These are phyloP conservation scores for Colletotrichum sp. DNA, from an alignment of 2,329 filamentous ascomycete genomes.

Conservation along the genomic window DNA sequence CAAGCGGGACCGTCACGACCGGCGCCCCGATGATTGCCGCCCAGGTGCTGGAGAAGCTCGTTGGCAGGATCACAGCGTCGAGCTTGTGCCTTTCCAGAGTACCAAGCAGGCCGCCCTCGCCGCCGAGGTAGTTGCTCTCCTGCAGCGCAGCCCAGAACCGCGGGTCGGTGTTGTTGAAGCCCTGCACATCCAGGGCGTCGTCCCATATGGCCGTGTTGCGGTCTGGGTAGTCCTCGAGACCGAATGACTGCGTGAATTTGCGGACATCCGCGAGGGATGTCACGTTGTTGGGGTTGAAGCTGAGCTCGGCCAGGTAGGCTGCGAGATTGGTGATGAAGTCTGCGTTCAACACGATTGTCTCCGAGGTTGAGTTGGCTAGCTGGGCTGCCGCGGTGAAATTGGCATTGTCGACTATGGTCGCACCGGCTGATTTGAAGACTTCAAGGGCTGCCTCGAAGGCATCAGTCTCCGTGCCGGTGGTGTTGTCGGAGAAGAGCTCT, in stretches of 20 bases:
- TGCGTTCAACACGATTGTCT: constrained; percentile 52
- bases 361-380: constrained; percentile 28
- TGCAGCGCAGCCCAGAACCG: constrained; percentile 64
- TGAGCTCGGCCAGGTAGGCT: constrained; percentile 60
- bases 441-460: constrained; percentile 60
- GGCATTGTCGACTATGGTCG: constrained; percentile 63
- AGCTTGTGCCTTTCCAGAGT: constrained; percentile 59
- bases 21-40: constrained; percentile 40
- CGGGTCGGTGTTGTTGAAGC: constrained; percentile 61
- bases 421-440: constrained; percentile 58
- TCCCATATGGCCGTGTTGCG: constrained; percentile 67
- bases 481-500: constrained; percentile 27
- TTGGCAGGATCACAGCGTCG: constrained; percentile 66
- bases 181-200: constrained; percentile 45
- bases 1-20: constrained; percentile 66
- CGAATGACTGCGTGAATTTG: constrained; percentile 58
- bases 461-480: constrained; percentile 33
- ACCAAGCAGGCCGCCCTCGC: constrained; percentile 64
- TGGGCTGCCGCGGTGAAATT: constrained; percentile 32
- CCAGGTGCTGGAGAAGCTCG: constrained; percentile 31
- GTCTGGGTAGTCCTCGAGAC: constrained; percentile 63
- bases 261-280: constrained; percentile 54
- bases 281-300: constrained; percentile 61
- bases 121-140: constrained; percentile 57
- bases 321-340: constrained; percentile 66